A percentile compares a stretch with the other conserved stretches of the same genome.
Conservation (phyloP, 345 rosid species). For the Salix viminalis region DNA sequence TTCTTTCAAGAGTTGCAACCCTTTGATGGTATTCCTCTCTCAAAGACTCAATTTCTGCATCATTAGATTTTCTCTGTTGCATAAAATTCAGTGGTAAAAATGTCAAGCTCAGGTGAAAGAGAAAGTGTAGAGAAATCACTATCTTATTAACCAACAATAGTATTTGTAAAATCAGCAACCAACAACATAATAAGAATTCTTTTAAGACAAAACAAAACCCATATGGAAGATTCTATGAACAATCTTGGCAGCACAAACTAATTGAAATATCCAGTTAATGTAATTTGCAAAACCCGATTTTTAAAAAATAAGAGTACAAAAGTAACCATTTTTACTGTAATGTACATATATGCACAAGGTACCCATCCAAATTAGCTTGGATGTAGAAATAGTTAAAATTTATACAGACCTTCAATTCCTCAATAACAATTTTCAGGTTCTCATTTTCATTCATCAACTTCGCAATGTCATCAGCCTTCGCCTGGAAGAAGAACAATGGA, state of each 20-base stretch:
- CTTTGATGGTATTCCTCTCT: conserved; percentile 98
- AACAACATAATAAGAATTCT: background rate
- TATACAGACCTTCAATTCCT: conserved; percentile 78
- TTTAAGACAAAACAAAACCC: background rate
- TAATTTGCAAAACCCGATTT: background rate
- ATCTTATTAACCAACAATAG: background rate
- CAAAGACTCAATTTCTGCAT: conserved; percentile 91
- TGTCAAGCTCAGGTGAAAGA: background rate
- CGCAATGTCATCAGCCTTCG: conserved; percentile 98
- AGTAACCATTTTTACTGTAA: background rate
- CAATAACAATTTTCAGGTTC: conserved; percentile 66
- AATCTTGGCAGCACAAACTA: background rate
- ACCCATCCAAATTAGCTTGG: background rate
- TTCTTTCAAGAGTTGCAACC: conserved; percentile 90
- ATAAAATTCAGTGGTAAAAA: conserved; percentile 18
- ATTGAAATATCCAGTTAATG: background rate
- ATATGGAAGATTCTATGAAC: background rate
- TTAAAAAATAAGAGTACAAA: background rate
- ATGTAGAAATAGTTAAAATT: conserved; percentile 8
- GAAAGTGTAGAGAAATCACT: background rate
- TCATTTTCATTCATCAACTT: conserved; percentile 95
- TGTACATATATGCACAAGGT: background rate
- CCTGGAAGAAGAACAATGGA: conserved; percentile 40
- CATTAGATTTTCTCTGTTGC: conserved; percentile 78
- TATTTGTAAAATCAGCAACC: background rate